These are phyloP conservation scores for Saccharomycopsis malanga DNA, from an alignment of 805 yeast genomes.

Conservation along the genomic window DNA sequence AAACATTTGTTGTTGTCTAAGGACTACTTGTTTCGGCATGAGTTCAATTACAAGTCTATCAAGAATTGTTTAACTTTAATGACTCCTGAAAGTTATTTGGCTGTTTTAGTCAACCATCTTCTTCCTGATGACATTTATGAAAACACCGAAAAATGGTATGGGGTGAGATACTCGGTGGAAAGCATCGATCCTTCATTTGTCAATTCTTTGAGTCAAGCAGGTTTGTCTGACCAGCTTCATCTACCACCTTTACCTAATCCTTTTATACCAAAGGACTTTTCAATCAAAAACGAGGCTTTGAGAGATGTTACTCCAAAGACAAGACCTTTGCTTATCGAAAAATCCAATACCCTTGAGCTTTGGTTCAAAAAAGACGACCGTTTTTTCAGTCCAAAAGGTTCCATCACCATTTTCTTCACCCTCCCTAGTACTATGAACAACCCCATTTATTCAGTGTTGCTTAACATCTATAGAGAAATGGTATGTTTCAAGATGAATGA, in stretches of 20 bases:
- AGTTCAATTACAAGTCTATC: slow-evolving; percentile 31
- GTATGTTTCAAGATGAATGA: slow-evolving; percentile 72
- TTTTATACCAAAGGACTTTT: slow-evolving; percentile 75
- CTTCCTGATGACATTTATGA: slow-evolving; percentile 42
- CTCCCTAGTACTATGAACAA: slow-evolving; percentile 56
- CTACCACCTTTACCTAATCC: slow-evolving; percentile 51
- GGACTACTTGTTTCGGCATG: slow-evolving; percentile 28
- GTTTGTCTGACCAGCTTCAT: slow-evolving; percentile 37
- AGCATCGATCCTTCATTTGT: slow-evolving; percentile 37
- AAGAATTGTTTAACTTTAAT: slow-evolving; percentile 42
- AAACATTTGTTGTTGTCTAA: slow-evolving; percentile 7
- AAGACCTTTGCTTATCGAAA: slow-evolving; percentile 56
- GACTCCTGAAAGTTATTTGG: slow-evolving; percentile 52
- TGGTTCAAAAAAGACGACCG: slow-evolving; percentile 92
- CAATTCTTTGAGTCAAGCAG: slow-evolving; percentile 29
- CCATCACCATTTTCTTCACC: slow-evolving; percentile 55
- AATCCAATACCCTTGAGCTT: slow-evolving; percentile 41
- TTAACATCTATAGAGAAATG: slow-evolving; percentile 60
- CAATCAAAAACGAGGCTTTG: slow-evolving; percentile 39
- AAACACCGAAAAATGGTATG: slow-evolving; percentile 77
- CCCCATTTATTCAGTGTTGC: slow-evolving; percentile 49
- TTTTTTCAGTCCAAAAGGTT: slow-evolving; percentile 82
- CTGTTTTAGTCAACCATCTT: slow-evolving; percentile 46
- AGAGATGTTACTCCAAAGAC: slow-evolving; percentile 25
- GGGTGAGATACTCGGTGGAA: slow-evolving; percentile 62